A percentile compares a stretch with the other conserved stretches of the same genome.
Conservation (phyloP, 768 basidiomycete genomes). For the Lactarius pseudohatsudake region DNA sequence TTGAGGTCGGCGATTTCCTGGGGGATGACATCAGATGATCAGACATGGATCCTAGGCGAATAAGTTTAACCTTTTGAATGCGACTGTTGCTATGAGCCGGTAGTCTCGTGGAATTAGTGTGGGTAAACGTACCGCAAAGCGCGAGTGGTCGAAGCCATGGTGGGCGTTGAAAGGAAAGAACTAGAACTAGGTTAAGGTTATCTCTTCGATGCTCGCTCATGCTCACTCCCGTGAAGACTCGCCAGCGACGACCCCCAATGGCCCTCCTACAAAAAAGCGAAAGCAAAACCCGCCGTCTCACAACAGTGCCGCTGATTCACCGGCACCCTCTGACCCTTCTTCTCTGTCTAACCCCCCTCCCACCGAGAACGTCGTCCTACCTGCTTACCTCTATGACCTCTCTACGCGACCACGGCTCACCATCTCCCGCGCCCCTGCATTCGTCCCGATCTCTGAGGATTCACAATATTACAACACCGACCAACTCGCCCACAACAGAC, state of each 20-base stretch:
- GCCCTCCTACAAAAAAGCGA: slow-evolving; percentile 26
- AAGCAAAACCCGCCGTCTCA: slow-evolving; percentile 27
- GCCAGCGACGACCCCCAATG: slow-evolving; percentile 22
- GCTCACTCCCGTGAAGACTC: slow-evolving; percentile 34
- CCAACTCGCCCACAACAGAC: slow-evolving; percentile 66
- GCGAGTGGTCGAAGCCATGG: slow-evolving; percentile 10
- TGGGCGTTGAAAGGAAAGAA: slow-evolving; percentile 3
- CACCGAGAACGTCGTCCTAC: slow-evolving; percentile 51
- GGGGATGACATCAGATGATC: slow-evolving; percentile 17
- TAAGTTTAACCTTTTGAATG: slow-evolving; percentile 62
- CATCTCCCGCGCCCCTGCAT: slow-evolving; percentile 72
- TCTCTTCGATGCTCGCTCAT: slow-evolving; percentile 19
- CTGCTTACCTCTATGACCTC: slow-evolving; percentile 61
- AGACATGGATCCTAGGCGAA: slow-evolving; percentile 7
- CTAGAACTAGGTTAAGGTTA: slow-evolving; percentile 23
- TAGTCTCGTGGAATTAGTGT: neutral
- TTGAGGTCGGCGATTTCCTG: slow-evolving; percentile 70
- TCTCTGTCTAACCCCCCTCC: slow-evolving; percentile 34
- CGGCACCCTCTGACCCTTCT: slow-evolving; percentile 37
- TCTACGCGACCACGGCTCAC: slow-evolving; percentile 67
- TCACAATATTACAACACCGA: slow-evolving; percentile 68
- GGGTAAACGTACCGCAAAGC: slow-evolving; percentile 19
- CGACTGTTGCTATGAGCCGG: slow-evolving; percentile 45
- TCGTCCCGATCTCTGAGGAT: slow-evolving; percentile 56
- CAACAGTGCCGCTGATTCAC: slow-evolving; percentile 35